Evolutionary conservation across 345 rosid genomes (phyloP).

Genomic region (Trapa bicornis): DNA sequence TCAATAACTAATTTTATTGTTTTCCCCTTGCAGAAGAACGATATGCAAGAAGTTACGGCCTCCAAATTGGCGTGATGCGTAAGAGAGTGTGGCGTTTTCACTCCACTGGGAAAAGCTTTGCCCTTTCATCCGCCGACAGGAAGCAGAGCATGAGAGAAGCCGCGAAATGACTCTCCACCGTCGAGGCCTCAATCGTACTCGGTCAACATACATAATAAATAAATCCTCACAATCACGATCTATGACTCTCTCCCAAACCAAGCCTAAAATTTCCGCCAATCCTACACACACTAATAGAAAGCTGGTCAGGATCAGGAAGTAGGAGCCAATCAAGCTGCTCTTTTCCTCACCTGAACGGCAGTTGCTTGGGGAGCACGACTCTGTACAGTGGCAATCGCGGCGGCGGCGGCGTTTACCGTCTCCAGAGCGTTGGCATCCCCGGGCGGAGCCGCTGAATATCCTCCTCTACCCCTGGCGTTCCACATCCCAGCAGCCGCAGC

Average conservation of each 20-base stretch:
- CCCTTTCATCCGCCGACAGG: background rate
- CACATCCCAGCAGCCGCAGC: background rate
- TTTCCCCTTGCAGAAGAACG: background rate
- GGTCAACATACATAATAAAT: background rate
- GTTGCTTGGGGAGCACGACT: constrained; percentile 51
- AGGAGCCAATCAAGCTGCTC: background rate
- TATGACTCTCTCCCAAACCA: background rate
- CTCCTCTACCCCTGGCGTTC: constrained; percentile 15
- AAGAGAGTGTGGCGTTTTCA: background rate
- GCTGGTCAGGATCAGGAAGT: background rate
- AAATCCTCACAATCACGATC: background rate
- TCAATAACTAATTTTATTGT: background rate
- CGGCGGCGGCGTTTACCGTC: constrained; percentile 80
- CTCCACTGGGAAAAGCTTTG: background rate
- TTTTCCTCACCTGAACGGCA: constrained; percentile 32
- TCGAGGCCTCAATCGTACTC: background rate
- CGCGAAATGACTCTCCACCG: background rate
- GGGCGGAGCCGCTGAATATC: constrained; percentile 38
- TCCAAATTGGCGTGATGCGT: background rate
- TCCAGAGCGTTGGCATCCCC: constrained; percentile 33
- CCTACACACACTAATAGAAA: constrained; percentile 1
- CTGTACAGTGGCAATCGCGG: constrained; percentile 67
- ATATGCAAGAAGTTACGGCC: no score
- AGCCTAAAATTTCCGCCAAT: background rate
- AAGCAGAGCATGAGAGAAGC: background rate